phyloP scores from a whole-genome alignment of 768 basidiomycete species.

The Mycena kentingensis region DNA sequence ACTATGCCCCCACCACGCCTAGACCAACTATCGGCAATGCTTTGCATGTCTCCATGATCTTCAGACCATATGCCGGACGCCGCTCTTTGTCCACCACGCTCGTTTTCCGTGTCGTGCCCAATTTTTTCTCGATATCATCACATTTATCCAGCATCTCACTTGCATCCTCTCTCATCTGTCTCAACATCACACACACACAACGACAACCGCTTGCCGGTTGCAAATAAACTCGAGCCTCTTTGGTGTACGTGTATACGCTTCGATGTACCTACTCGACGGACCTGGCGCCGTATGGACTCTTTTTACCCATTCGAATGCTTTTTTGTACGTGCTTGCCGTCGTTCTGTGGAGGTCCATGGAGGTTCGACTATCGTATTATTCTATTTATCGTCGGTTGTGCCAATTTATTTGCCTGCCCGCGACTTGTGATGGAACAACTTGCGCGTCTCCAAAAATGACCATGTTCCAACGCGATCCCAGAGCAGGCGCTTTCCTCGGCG shows the following conservation, averaged over 20 bases:
- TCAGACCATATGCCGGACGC: slow-evolving; percentile 19
- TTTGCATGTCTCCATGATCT: slow-evolving; percentile 18
- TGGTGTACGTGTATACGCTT: slow-evolving; percentile 15
- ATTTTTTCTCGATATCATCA: slow-evolving; percentile 7
- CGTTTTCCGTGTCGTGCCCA: slow-evolving; percentile 22
- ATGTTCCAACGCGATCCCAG: slow-evolving; percentile 93
- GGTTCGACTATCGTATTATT: slow-evolving; percentile 13
- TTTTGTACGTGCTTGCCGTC: slow-evolving; percentile 14
- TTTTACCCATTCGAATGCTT: no score
- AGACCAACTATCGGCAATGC: slow-evolving; percentile 18
- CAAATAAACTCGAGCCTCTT: slow-evolving; percentile 16
- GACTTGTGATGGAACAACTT: not conserved
- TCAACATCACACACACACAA: slow-evolving; percentile 13
- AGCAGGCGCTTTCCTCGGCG: slow-evolving; percentile 91
- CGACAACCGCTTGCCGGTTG: slow-evolving; percentile 20
- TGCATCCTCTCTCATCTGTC: slow-evolving; percentile 18
- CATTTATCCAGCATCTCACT: slow-evolving; percentile 21
- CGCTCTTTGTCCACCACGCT: slow-evolving; percentile 21
- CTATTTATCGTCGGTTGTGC: slow-evolving; percentile 20
- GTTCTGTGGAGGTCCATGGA: slow-evolving; percentile 11
- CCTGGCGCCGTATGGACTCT: not conserved
- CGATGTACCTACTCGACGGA: slow-evolving; percentile 1
- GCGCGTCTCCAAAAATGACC: slow-evolving; percentile 16
- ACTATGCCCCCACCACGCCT: slow-evolving; percentile 7
- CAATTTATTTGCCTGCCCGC: not conserved